These are phyloP conservation scores for Picochlorum sp. DNA, from an alignment of 139 green algal species.

Conservation along the genomic window DNA sequence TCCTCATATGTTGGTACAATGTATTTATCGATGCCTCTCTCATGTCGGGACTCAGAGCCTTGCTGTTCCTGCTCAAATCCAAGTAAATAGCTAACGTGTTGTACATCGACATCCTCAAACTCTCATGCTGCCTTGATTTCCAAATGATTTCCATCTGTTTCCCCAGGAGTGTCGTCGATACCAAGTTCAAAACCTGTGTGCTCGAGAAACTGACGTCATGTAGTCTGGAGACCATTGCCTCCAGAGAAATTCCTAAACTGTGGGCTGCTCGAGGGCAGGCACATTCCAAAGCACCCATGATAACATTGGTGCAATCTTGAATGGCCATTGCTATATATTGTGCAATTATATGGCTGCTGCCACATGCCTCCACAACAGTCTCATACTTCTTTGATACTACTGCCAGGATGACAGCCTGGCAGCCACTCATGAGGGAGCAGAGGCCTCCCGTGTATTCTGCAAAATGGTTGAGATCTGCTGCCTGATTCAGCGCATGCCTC, in stretches of 20 bases:
- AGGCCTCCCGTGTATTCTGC: conserved; percentile 30
- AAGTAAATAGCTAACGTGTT: conserved; percentile 50
- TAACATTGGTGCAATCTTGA: not conserved
- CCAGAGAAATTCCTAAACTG: not conserved
- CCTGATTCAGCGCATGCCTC: conserved; percentile 37
- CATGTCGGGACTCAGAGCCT: conserved; percentile 10
- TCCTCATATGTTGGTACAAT: conserved; percentile 7
- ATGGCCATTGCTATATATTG: not conserved
- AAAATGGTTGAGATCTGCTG: conserved; percentile 48
- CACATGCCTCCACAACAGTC: conserved; percentile 13
- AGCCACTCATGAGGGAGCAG: conserved; percentile 37
- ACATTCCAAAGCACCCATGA: not conserved
- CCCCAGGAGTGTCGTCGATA: not conserved
- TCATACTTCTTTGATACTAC: conserved; percentile 43
- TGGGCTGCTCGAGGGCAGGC: not conserved
- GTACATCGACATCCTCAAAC: conserved; percentile 49
- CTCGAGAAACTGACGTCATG: not conserved
- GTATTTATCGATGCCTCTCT: conserved; percentile 26
- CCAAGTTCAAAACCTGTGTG: not conserved
- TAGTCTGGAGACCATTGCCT: not conserved
- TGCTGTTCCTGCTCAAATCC: conserved; percentile 29
- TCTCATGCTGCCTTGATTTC: conserved; percentile 4
- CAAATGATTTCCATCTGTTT: not conserved
- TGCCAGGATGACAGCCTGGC: conserved; percentile 42
- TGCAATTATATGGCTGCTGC: conserved; percentile 2